Conservation (phyloP, 1,284 basidiomycete genomes). For the Papiliotrema terrestris region DNA sequence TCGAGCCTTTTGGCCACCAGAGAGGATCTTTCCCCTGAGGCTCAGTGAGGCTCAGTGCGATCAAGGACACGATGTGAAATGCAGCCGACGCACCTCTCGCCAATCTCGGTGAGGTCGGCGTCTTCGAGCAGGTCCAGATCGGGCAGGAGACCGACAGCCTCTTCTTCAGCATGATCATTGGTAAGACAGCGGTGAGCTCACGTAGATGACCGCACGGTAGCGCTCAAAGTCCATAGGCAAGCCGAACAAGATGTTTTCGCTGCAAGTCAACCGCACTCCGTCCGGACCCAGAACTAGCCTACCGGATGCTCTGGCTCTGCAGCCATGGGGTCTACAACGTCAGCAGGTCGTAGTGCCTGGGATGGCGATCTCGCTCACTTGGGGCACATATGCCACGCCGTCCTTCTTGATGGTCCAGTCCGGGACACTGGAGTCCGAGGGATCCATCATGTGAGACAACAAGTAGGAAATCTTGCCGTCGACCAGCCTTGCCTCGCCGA, state of each 20-base stretch:
- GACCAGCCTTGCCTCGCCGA: conserved; percentile 82
- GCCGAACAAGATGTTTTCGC: conserved; percentile 56
- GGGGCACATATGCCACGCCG: conserved; percentile 53
- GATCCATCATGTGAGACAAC: conserved; percentile 46
- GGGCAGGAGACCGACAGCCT: conserved; percentile 51
- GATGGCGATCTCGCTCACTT: conserved; percentile 21
- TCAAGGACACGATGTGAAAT: neutral
- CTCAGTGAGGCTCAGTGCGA: neutral
- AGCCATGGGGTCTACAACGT: conserved; percentile 49
- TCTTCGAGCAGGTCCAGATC: conserved; percentile 53
- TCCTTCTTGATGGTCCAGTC: conserved; percentile 56
- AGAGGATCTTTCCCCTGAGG: conserved; percentile 31
- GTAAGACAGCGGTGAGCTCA: conserved; percentile 25
- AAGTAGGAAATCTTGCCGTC: conserved; percentile 51
- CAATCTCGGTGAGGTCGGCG: conserved; percentile 55
- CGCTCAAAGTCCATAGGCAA: conserved; percentile 49
- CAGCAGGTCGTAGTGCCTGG: no score
- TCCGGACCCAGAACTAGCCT: conserved; percentile 20
- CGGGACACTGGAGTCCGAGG: conserved; percentile 53
- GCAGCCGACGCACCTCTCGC: conserved; percentile 45
- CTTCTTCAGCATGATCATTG: no score
- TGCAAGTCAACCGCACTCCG: conserved; percentile 27
- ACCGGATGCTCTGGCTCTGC: conserved; percentile 51
- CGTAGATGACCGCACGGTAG: conserved; percentile 51
- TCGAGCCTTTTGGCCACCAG: conserved; percentile 60